Base-by-base conservation (phyloP, 2,329 filamentous ascomycete species). In the Alternaria solani region DNA sequence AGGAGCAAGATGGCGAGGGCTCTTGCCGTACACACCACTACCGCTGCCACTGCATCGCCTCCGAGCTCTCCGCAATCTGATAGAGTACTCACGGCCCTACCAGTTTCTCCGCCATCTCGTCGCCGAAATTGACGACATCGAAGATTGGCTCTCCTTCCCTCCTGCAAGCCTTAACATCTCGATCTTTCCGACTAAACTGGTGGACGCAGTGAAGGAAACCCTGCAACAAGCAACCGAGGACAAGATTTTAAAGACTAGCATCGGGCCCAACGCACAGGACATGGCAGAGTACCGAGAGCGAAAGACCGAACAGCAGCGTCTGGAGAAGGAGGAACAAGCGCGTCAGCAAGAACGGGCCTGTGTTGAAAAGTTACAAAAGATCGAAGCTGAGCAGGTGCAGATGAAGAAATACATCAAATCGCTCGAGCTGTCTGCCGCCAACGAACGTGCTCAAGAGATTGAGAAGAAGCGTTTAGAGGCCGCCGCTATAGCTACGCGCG, bases 21-120 rank as follows among this genome's bases (percentile, higher is more conserved):
- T 62, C 26, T 36, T 60, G 16, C 56, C 52, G 14, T 62, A 62
- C 25, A 48, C 48, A 11, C 36, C 36, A 11, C 36, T 39, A n/a
- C 56, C 56, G 12, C 30, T 62, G 14, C 52, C 60, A 5, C 49
- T 25, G 11, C 25, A 51, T 5, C 38, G 36, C 20, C 51, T 62
- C 9, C 43, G 39, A 28, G 18, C 14, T 9, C 26, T 62, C 36
- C 52, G 36, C 25, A n/a, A 43, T 18, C 18, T 51, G 25, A 39
- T 59, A n/a, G n/a, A 30, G 1, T 14, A 36, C 9, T 20, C 47
- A 9, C 36, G 32, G 14, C 44, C 51, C 1, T 39, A 43, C 16
- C 51, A 34, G 1, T 14, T 36, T 6, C 26, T 60, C 7, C 26
- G 18, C 4, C 41, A 49, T 18, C 41, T 62, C 2, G 8, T 59